Conservation (phyloP, 2,329 filamentous ascomycete genomes). For the Cladophialophora chaetospira region DNA sequence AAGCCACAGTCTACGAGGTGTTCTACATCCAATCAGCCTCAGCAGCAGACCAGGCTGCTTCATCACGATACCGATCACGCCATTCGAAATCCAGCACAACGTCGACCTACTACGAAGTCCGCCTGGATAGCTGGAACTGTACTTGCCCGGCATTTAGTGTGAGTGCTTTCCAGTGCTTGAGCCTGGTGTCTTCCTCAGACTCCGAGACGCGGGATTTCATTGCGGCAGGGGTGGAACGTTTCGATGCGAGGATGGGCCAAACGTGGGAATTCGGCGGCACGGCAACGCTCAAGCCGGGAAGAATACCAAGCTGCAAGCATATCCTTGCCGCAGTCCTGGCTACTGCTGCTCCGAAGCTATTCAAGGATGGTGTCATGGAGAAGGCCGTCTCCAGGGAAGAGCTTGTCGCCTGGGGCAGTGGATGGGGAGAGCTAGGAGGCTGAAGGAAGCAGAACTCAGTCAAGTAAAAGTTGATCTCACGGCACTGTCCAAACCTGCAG, state of each 20-base stretch:
- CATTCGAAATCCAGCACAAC: conserved; percentile 24
- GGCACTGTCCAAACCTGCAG: neutral
- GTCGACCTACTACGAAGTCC: conserved; percentile 66
- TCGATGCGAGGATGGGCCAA: conserved; percentile 11
- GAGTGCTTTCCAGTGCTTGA: conserved; percentile 60
- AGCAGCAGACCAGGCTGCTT: conserved; percentile 29
- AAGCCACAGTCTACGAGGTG: conserved; percentile 36
- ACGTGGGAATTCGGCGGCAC: conserved; percentile 44
- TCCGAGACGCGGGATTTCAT: conserved; percentile 20
- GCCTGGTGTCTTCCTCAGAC: neutral
- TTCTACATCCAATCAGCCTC: conserved; percentile 68
- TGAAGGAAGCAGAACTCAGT: neutral
- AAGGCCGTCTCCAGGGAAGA: conserved; percentile 63
- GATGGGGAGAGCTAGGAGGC: conserved; percentile 41
- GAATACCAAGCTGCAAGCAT: conserved; percentile 77
- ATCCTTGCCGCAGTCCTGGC: conserved; percentile 78
- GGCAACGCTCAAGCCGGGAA: conserved; percentile 29
- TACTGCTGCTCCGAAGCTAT: conserved; percentile 62
- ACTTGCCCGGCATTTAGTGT: conserved; percentile 84
- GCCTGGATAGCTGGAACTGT: conserved; percentile 79
- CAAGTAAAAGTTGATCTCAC: neutral
- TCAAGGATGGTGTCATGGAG: conserved; percentile 60
- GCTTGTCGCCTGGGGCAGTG: conserved; percentile 68
- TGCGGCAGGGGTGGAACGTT: neutral
- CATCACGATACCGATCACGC: neutral